These are phyloP conservation scores for Citrus trifoliata DNA, from an alignment of 345 rosid species.

Conservation along the genomic window DNA sequence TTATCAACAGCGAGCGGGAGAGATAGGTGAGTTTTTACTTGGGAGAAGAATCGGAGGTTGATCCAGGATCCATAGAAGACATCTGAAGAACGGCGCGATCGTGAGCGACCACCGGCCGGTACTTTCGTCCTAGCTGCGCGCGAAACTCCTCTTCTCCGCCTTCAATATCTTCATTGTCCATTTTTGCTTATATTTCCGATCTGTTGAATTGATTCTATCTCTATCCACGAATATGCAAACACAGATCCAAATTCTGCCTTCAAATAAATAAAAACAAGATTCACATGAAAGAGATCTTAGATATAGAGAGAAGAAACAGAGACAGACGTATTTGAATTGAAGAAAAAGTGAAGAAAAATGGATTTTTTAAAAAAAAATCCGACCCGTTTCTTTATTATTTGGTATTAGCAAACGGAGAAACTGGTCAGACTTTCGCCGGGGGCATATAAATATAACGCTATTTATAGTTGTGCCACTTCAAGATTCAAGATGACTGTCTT, in stretches of 20 bases:
- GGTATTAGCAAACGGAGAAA: neutral
- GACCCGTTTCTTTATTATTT: neutral
- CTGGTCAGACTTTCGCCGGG: neutral
- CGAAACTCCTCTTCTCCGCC: conserved; percentile 61
- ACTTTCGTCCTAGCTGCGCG: conserved; percentile 51
- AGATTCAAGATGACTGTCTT: neutral
- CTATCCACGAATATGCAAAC: neutral
- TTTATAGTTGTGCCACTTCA: no score
- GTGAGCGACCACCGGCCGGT: conserved; percentile 78
- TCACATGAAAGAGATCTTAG: neutral
- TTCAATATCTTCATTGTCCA: conserved; percentile 73
- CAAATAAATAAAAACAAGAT: neutral
- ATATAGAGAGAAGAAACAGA: neutral
- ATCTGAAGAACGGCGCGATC: conserved; percentile 92
- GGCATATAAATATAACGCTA: neutral
- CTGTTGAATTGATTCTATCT: neutral
- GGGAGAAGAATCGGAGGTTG: conserved; percentile 36
- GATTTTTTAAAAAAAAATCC: neutral
- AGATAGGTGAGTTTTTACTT: conserved; percentile 18
- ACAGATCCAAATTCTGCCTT: conserved; percentile 9
- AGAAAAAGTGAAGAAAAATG: neutral
- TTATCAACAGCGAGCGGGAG: neutral
- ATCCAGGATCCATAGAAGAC: conserved; percentile 84
- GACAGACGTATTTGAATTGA: neutral
- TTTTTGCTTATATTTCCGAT: conserved; percentile 21